Evolutionary conservation across 2,329 filamentous ascomycete species (phyloP).

Genomic region (Hymenoscyphus salicellus): DNA sequence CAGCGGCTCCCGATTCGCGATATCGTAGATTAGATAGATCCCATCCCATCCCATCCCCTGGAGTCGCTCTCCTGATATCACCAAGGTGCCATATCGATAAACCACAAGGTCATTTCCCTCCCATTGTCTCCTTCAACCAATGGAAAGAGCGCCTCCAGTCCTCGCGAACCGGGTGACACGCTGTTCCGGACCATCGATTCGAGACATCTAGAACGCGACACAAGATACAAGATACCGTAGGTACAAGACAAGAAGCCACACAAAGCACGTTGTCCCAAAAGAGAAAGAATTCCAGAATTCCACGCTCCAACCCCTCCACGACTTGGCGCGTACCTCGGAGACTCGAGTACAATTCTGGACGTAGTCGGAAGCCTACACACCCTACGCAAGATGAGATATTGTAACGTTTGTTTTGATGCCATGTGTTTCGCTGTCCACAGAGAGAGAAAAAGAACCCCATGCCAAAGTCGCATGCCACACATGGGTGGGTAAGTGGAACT

Average conservation of each 20-base stretch:
- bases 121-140: background rate
- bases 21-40: background rate
- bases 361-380: background rate
- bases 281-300: background rate
- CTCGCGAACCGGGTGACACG: background rate
- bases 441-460: constrained; percentile 4
- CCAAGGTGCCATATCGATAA: background rate
- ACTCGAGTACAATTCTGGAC: background rate
- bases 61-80: background rate
- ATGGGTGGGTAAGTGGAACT: background rate
- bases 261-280: background rate
- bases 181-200: background rate
- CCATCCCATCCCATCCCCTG: background rate
- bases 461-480: constrained; percentile 3
- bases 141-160: background rate
- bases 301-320: background rate
- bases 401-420: constrained; percentile 9
- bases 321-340: constrained; percentile 3
- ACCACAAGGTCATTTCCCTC: background rate
- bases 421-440: constrained; percentile 4
- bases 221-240: too few relatives aligned
- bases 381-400: constrained; percentile 4
- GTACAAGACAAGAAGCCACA: background rate
- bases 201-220: background rate
- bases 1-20: background rate